Percentiles rank a stretch among this genome's conserved stretches.
Evolutionary conservation across 2,329 filamentous ascomycete genomes (phyloP).

Genomic region (Orbilia brochopaga): DNA sequence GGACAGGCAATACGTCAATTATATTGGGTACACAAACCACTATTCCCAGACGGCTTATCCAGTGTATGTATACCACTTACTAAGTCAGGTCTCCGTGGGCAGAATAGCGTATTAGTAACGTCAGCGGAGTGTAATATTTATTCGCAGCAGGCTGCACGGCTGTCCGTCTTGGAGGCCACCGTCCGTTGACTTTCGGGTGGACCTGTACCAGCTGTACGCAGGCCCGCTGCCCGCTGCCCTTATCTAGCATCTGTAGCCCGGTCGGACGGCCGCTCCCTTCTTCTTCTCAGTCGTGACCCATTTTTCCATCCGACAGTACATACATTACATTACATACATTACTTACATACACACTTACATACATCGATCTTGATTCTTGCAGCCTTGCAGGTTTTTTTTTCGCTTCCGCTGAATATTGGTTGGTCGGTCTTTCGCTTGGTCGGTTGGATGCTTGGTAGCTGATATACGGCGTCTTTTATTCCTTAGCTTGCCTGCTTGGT

Average conservation of each 20-base stretch:
- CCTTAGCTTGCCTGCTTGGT: too few relatives aligned
- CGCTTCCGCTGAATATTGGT: too few relatives aligned
- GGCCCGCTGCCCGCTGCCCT: neutral
- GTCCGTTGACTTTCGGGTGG: conserved; percentile 7
- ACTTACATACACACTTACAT: neutral
- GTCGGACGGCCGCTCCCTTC: neutral
- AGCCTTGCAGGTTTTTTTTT: too few relatives aligned
- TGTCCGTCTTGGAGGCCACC: neutral
- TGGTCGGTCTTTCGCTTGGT: too few relatives aligned
- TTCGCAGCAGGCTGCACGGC: neutral
- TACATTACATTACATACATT: neutral
- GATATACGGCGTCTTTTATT: too few relatives aligned
- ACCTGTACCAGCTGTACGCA: conserved; percentile 4
- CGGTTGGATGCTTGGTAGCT: too few relatives aligned
- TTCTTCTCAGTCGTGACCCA: neutral
- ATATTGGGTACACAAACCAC: too few relatives aligned
- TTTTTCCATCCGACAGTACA: neutral
- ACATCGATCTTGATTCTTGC: too few relatives aligned
- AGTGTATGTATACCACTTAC: neutral
- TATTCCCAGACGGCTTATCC: neutral
- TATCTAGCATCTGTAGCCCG: conserved; percentile 9
- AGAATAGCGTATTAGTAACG: too few relatives aligned
- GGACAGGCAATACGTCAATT: too few relatives aligned
- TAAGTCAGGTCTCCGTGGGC: too few relatives aligned
- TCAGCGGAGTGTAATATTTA: too few relatives aligned